Evolutionary conservation across 306 rosid genomes (phyloP), one percentile per base, ranked within the genome.

Genomic region (Fagus sylvatica): DNA sequence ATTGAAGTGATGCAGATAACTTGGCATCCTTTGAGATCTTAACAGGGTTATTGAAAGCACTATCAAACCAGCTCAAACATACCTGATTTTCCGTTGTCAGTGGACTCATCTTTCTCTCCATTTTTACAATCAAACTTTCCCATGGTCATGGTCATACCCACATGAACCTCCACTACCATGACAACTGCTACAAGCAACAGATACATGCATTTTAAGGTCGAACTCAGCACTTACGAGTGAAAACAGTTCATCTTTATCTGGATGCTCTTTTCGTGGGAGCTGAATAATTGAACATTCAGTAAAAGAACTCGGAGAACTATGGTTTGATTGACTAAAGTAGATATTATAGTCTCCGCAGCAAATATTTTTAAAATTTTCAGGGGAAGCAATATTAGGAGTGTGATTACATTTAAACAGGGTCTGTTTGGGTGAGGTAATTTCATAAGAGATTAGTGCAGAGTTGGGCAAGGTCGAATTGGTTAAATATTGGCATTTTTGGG

Each of bases 181-280:
- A 77, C 85, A 86, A 2, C 37, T 0, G 1, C 57, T 10, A 72
- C 87, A 86, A 0, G 70, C 74, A 28, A 36, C 13, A 3, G 85
- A 78, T 15, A 78, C 22, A 11, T 3, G 9, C 2, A 83, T 60
- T 71, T 78, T 3, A 67, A 83, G 5, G 19, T 1, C 37, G 39
- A 78, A 19, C 40, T 65, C 32, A 71, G 41, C 64, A 66, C 79
- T 64, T n/a, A n/a, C n/a, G n/a, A n/a, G n/a, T n/a, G n/a, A n/a
- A n/a, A n/a, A n/a, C n/a, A n/a, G n/a, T 55, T 68, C 37, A 11
- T 1, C 3, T 6, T 2, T 22, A 19, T 1, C 8, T 22, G 2
- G 30, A 7, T n/a, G 0, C 32, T 0, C 6, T 53, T 41, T 65
- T 80, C 4, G 9, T 22, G 83, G 60, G 67, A 65, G 41, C 37